Percentiles rank a stretch among this genome's conserved stretches.
These are phyloP conservation scores for Nigrograna mackinnonii DNA, from an alignment of 2,329 filamentous ascomycete species.

Conservation along the genomic window DNA sequence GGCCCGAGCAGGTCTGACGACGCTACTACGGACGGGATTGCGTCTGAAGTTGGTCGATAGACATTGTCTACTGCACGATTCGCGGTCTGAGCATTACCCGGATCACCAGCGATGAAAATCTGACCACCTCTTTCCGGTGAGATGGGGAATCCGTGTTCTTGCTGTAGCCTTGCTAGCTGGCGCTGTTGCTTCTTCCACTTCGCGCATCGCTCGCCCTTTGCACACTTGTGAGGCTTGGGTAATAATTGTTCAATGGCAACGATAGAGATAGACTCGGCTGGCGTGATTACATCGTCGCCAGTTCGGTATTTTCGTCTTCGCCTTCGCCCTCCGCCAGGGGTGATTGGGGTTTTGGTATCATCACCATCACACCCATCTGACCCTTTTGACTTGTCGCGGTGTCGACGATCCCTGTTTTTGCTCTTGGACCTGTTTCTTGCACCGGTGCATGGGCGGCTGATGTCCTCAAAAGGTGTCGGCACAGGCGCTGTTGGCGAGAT, in stretches of 20 bases:
- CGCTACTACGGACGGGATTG: conserved; percentile 80
- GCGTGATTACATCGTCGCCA: conserved; percentile 70
- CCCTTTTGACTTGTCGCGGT: conserved; percentile 31
- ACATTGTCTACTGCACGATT: conserved; percentile 56
- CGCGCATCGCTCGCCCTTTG: conserved; percentile 82
- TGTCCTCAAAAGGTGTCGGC: conserved; percentile 54
- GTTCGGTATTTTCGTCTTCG: conserved; percentile 44
- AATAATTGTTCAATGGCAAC: conserved; percentile 89
- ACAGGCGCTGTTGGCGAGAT: conserved; percentile 43
- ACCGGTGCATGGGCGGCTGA: conserved; percentile 48
- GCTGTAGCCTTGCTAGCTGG: conserved; percentile 73
- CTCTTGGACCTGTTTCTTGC: conserved; percentile 38
- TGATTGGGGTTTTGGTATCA: conserved; percentile 33
- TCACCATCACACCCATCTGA: conserved; percentile 23
- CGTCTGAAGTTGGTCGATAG: conserved; percentile 73
- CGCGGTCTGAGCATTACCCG: conserved; percentile 72
- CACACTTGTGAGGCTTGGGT: conserved; percentile 81
- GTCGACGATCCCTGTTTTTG: conserved; percentile 34
- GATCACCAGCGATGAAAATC: conserved; percentile 77
- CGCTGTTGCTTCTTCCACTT: conserved; percentile 83
- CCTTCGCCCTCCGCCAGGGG: conserved; percentile 36
- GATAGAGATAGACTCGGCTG: conserved; percentile 84
- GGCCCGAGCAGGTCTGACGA: conserved; percentile 89
- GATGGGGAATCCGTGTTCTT: conserved; percentile 70
- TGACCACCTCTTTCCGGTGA: conserved; percentile 65